phyloP scores from a whole-genome alignment of 2,329 filamentous ascomycete species.

The Penicillium sp. region DNA sequence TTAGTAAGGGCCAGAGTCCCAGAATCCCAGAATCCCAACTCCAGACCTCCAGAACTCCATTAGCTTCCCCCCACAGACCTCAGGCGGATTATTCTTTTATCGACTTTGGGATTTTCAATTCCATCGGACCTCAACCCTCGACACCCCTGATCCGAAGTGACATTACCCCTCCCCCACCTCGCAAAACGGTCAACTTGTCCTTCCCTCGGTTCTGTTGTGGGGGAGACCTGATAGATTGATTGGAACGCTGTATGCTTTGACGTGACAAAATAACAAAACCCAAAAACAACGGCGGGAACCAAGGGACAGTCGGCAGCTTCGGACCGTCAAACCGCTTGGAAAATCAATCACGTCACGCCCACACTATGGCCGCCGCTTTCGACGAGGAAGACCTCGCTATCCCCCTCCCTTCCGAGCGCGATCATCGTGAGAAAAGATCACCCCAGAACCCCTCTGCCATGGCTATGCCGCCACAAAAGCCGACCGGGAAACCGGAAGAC shows the following conservation, averaged over 20 bases:
- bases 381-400: slow-evolving; percentile 84
- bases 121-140: background rate
- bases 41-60: background rate
- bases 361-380: slow-evolving; percentile 52
- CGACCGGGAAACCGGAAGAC: slow-evolving; percentile 33
- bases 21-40: background rate
- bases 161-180: background rate
- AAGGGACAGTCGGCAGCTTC: slow-evolving; percentile 24
- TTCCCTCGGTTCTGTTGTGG: slow-evolving; percentile 29
- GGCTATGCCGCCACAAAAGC: slow-evolving; percentile 41
- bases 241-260: slow-evolving; percentile 22
- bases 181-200: slow-evolving; percentile 1
- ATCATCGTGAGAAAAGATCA: slow-evolving; percentile 30
- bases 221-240: slow-evolving; percentile 24
- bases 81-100: background rate
- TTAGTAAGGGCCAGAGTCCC: slow-evolving; percentile 12
- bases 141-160: background rate
- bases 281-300: slow-evolving; percentile 11
- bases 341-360: slow-evolving; percentile 43
- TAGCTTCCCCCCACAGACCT: background rate
- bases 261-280: slow-evolving; percentile 4
- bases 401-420: slow-evolving; percentile 54
- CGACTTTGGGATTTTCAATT: background rate
- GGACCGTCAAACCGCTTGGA: slow-evolving; percentile 20
- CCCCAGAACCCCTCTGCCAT: slow-evolving; percentile 36